These are phyloP conservation scores for Pseudogymnoascus sp. DNA, from an alignment of 2,329 filamentous ascomycete genomes.

Conservation along the genomic window DNA sequence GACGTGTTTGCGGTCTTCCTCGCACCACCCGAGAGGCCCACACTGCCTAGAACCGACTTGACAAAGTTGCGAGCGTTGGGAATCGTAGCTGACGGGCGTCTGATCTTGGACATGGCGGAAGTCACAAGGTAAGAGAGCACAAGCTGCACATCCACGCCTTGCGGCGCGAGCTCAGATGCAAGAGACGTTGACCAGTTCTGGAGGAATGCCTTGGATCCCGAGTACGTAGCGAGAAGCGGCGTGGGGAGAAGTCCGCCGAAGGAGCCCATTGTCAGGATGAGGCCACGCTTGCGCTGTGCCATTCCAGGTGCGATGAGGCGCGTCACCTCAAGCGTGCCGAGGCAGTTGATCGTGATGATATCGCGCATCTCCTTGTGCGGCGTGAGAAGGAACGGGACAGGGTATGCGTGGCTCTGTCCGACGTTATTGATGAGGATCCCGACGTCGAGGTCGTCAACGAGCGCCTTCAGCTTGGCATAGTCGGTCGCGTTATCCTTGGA, in stretches of 20 bases:
- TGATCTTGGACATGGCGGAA: conserved; percentile 94
- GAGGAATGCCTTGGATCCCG: conserved; percentile 94
- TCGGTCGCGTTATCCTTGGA: conserved; percentile 69
- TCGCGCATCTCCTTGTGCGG: conserved; percentile 70
- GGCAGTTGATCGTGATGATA: conserved; percentile 93
- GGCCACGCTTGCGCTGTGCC: conserved; percentile 72
- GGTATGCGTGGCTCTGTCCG: conserved; percentile 86
- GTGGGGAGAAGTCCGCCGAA: conserved; percentile 90
- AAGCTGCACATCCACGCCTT: conserved; percentile 83
- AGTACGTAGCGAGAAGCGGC: conserved; percentile 90
- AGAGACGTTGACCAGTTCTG: conserved; percentile 92
- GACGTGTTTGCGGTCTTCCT: conserved; percentile 76
- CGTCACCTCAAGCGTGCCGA: conserved; percentile 81
- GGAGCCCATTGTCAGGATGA: conserved; percentile 95
- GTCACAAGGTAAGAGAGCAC: conserved; percentile 90
- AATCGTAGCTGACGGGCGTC: conserved; percentile 67
- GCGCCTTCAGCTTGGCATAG: conserved; percentile 63
- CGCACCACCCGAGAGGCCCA: conserved; percentile 70
- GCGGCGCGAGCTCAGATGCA: conserved; percentile 69
- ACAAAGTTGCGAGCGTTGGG: conserved; percentile 82
- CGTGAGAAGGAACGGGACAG: conserved; percentile 80
- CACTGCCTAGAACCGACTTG: conserved; percentile 65
- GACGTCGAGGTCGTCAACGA: conserved; percentile 69
- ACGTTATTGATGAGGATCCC: conserved; percentile 95
- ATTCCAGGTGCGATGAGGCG: conserved; percentile 79